These are phyloP conservation scores for Pouteria campechiana DNA, from an alignment of 179 eudicot species.

Conservation along the genomic window DNA sequence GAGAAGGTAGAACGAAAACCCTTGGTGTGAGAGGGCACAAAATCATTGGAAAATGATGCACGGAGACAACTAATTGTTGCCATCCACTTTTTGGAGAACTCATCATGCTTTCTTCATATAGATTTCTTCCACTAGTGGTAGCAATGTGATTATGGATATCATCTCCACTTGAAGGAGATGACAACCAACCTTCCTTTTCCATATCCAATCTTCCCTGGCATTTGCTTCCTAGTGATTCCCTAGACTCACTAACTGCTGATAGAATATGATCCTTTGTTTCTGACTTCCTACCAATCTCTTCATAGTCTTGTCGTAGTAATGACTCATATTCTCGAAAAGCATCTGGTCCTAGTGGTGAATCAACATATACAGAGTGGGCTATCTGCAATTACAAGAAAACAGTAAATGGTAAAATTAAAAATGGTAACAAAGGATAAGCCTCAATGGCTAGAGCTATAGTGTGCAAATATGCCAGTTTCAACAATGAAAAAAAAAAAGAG, in stretches of 20 bases:
- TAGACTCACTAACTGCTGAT: no score
- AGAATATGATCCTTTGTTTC: no score
- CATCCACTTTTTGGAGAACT: slow-evolving; percentile 18
- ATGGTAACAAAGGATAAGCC: no score
- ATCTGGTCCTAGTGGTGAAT: slow-evolving; percentile 95
- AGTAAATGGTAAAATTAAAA: no score
- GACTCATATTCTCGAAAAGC: slow-evolving; percentile 88
- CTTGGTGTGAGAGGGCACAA: slow-evolving; percentile 84
- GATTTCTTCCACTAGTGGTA: slow-evolving; percentile 22
- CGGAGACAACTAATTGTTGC: slow-evolving; percentile 45
- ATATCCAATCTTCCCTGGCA: slow-evolving; percentile 17
- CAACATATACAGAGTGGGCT: slow-evolving; percentile 88
- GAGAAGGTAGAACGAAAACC: slow-evolving; percentile 87
- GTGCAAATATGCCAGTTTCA: no score
- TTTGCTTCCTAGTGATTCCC: slow-evolving; percentile 10
- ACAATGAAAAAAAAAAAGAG: no score
- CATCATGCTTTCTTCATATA: slow-evolving; percentile 21
- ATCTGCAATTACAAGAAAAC: slow-evolving; percentile 36
- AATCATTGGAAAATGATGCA: slow-evolving; percentile 85
- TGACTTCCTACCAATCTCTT: slow-evolving; percentile 50
- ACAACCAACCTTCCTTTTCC: slow-evolving; percentile 66
- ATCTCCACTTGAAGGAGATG: slow-evolving; percentile 36
- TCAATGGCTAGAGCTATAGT: no score
- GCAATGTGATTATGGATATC: slow-evolving; percentile 24
- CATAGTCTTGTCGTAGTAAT: slow-evolving; percentile 83